These are phyloP conservation scores for Phialophora verrucosa DNA, from an alignment of 2,329 filamentous ascomycete species.

Conservation along the genomic window DNA sequence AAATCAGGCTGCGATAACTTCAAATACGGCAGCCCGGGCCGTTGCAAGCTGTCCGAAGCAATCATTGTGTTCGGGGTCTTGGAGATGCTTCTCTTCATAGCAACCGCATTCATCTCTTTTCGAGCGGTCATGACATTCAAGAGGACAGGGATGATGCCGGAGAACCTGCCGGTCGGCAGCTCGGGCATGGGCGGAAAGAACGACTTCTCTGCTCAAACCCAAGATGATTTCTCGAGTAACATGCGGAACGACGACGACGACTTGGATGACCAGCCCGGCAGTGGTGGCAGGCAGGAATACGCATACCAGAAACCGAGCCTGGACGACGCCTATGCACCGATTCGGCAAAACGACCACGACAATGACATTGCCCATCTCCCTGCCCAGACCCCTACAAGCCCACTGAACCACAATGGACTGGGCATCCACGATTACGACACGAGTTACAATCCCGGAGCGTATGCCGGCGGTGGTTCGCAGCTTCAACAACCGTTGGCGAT, in stretches of 20 bases:
- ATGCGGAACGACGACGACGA: constrained; percentile 50
- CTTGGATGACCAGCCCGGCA: constrained; percentile 46
- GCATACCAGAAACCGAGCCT: constrained; percentile 55
- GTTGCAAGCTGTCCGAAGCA: constrained; percentile 63
- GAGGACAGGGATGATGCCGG: constrained; percentile 61
- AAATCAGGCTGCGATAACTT: constrained; percentile 60
- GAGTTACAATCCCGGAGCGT: constrained; percentile 48
- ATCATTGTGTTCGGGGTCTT: constrained; percentile 63
- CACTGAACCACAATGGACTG: constrained; percentile 44
- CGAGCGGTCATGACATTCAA: constrained; percentile 63
- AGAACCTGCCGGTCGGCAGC: constrained; percentile 46
- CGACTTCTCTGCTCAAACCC: constrained; percentile 57
- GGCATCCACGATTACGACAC: constrained; percentile 51
- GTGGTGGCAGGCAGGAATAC: constrained; percentile 47
- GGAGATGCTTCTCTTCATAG: constrained; percentile 63
- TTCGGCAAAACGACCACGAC: constrained; percentile 55
- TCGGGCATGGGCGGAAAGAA: constrained; percentile 34
- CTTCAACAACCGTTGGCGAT: constrained; percentile 3
- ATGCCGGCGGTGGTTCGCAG: constrained; percentile 36
- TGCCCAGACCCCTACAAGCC: constrained; percentile 39
- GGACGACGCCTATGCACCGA: constrained; percentile 58
- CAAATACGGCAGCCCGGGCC: constrained; percentile 59
- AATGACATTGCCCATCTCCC: constrained; percentile 45
- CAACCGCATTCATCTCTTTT: constrained; percentile 60
- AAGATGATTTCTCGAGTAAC: constrained; percentile 56